Conservation (phyloP, 2,329 filamentous ascomycete species). For the Xylaria sp. region DNA sequence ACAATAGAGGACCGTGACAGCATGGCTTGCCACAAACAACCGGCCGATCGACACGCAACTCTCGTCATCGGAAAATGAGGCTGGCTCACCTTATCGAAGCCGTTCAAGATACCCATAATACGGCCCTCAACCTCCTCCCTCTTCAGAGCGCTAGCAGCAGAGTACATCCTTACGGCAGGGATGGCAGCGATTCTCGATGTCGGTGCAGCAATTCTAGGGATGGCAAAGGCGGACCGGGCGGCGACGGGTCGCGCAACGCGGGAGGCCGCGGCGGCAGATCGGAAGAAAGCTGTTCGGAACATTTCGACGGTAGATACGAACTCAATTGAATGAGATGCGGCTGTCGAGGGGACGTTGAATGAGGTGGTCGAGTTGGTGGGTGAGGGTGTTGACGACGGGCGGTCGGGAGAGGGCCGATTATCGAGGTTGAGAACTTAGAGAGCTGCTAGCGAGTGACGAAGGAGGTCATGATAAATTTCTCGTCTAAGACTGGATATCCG, state of each 20-base stretch:
- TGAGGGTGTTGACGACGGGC: background rate
- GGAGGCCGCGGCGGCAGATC: conserved; percentile 73
- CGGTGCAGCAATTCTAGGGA: conserved; percentile 52
- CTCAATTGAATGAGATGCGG: conserved; percentile 25
- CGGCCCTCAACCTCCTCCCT: conserved; percentile 89
- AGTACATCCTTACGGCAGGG: conserved; percentile 83
- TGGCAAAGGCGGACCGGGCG: conserved; percentile 65
- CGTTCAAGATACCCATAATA: conserved; percentile 91
- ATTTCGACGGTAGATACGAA: conserved; percentile 63
- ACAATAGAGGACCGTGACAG: background rate
- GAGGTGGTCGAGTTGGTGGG: background rate
- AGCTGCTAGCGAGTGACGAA: conserved; percentile 40
- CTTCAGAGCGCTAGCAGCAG: conserved; percentile 79
- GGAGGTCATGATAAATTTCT: conserved; percentile 52
- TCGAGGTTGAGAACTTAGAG: conserved; percentile 20
- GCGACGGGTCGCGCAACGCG: conserved; percentile 69
- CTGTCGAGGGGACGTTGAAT: background rate
- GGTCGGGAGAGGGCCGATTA: conserved; percentile 25
- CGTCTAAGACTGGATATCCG: conserved; percentile 42
- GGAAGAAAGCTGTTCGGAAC: conserved; percentile 89
- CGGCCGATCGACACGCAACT: background rate
- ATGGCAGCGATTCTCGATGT: conserved; percentile 71
- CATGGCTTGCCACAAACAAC: background rate
- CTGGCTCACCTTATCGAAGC: conserved; percentile 88
- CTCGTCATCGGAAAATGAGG: conserved; percentile 43